Evolutionary conservation across 2,329 filamentous ascomycete species (phyloP), one percentile per base, ranked within the genome.

Genomic region (Hypoxylon sp.): DNA sequence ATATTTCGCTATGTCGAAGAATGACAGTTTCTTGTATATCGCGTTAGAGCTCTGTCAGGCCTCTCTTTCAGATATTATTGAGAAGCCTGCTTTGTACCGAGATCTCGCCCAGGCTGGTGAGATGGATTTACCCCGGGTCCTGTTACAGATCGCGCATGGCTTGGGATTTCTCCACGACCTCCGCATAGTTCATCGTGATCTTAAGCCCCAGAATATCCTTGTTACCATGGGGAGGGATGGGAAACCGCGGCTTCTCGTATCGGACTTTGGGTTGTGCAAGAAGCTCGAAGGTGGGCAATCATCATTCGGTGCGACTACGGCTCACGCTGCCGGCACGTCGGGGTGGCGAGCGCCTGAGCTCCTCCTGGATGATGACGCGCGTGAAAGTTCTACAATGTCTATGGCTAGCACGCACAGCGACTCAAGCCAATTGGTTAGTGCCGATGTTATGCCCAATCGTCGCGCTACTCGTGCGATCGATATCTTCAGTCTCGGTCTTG

Each of bases 271-370:
- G 5, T 88, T 99, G 0, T 98, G 96, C 80, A 99, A 98, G 85
- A 98, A 98, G 77, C 84, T 99, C 14, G 96, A 98, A 71, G 94
- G 94, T 60, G 94, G 94, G 5, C 94, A 97, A 78, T 97, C 94
- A 62, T 98, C 95, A 0, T 94, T 98, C 78, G 92, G 95, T 44
- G 94, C 96, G 8, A 98, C 95, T 2, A 98, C 95, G 0, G 94
- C 94, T 11, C 93, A 97, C 76, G 95, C 95, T 0, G 93, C 93
- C 6, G 96, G 96, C 33, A 99, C 96, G 0, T 94, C 93, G 47
- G 96, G 96, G 5, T 99, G 96, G 96, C 94, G 97, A 66, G 96
- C 96, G 0, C 96, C 96, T 0, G 96, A 99, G 81, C 86, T 99
- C 3, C 88, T 99, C 13, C 87, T 96, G 3, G 92, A 94, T 74